Conservation (phyloP, 805 yeast genomes). For the Sugiyamaella marilandica region DNA sequence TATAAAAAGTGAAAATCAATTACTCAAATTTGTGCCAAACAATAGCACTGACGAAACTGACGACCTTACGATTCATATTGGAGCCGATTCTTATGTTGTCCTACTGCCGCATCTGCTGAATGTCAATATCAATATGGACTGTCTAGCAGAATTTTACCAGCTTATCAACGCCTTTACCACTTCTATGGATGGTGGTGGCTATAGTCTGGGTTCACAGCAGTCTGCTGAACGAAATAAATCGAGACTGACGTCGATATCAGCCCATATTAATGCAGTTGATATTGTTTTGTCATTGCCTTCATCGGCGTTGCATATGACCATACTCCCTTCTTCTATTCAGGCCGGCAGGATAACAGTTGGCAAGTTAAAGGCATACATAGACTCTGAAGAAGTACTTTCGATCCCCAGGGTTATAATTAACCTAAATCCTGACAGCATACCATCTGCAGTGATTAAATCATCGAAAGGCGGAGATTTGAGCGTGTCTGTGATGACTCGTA, state of each 20-base stretch:
- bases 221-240: not conserved
- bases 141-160: not conserved
- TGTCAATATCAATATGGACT: not conserved
- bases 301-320: not conserved
- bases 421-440: not conserved
- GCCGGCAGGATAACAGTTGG: not conserved
- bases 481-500: not conserved
- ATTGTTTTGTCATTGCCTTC: not conserved
- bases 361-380: not conserved
- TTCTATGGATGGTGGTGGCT: not conserved
- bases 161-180: not conserved
- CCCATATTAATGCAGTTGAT: not conserved
- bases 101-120: conserved; percentile 9
- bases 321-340: not conserved
- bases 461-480: not conserved
- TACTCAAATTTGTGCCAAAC: not conserved
- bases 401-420: not conserved
- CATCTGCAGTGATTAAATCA: not conserved
- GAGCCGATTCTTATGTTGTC: not conserved
- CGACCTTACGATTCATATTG: conserved; percentile 9
- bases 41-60: conserved; percentile 6
- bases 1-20: not conserved
- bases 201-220: not conserved
- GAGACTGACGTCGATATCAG: not conserved
- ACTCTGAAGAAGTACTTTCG: not conserved